Percentiles rank a stretch among this genome's conserved stretches.
phyloP scores from a whole-genome alignment of 2,329 filamentous ascomycete species.

The Ophiocordyceps polyrhachis-furcata region DNA sequence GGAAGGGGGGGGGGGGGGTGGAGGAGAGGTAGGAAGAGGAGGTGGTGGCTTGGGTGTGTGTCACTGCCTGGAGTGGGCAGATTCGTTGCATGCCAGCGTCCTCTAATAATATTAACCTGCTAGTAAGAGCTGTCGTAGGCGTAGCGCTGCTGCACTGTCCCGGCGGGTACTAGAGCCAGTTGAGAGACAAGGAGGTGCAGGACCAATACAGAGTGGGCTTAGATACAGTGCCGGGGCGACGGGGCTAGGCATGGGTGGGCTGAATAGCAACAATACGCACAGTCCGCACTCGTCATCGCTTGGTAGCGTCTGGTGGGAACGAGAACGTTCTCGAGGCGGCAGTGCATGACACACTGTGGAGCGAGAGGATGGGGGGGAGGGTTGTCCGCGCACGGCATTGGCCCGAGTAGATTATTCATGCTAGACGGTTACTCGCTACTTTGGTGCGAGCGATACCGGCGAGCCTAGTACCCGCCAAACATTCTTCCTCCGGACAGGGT shows the following conservation, averaged over 20 bases:
- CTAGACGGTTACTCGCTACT: not conserved
- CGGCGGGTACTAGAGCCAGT: not conserved
- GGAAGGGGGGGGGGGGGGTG: conserved; percentile 9
- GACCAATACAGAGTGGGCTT: too few species aligned
- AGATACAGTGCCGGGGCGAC: too few species aligned
- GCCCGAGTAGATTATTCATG: not conserved
- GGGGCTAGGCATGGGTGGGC: too few species aligned
- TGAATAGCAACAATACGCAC: too few species aligned
- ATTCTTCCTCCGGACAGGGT: not conserved
- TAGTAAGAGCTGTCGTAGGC: not conserved
- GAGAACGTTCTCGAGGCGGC: not conserved
- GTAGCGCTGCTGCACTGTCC: not conserved
- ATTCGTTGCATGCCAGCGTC: not conserved
- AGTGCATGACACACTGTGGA: not conserved
- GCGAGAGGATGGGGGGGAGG: not conserved
- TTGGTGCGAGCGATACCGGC: too few species aligned
- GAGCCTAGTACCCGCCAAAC: not conserved
- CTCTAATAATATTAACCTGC: not conserved
- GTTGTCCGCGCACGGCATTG: not conserved
- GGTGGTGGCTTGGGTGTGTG: conserved; percentile 5
- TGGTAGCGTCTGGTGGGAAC: not conserved
- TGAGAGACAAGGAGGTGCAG: too few species aligned
- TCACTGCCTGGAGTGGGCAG: conserved; percentile 7
- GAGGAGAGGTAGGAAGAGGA: too few species aligned
- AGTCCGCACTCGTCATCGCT: conserved; percentile 1